A percentile compares a stretch with the other conserved stretches of the same genome.
Evolutionary conservation across 352 stramenopile species (phyloP).

Genomic region (Peronospora destructor): DNA sequence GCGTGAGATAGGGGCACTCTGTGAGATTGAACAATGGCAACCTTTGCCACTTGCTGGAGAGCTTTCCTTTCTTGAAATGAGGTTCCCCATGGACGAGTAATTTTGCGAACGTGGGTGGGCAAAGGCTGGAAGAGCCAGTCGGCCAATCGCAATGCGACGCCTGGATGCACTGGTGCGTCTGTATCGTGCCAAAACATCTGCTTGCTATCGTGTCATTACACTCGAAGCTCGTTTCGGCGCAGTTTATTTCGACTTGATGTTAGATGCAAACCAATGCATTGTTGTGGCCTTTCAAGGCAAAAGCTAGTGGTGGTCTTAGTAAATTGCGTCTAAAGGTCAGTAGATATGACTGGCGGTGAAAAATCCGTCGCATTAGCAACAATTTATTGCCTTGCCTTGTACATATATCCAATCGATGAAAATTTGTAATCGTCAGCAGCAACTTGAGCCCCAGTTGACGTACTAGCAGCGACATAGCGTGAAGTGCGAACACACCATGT

Average conservation of each 20-base stretch:
- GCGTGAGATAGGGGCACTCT: constrained; percentile 11
- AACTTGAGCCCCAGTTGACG: constrained; percentile 7
- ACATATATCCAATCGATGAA: constrained; percentile 26
- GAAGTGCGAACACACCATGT: constrained; percentile 1
- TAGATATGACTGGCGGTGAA: constrained; percentile 14
- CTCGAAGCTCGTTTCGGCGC: constrained; percentile 19
- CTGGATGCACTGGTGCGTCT: constrained; percentile 9
- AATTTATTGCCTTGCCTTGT: constrained; percentile 11
- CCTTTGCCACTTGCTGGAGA: constrained; percentile 12
- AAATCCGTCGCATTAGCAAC: constrained; percentile 17
- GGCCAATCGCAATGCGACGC: constrained; percentile 22
- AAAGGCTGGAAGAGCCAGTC: constrained; percentile 26
- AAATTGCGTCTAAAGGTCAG: constrained; percentile 3
- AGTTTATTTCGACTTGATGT: constrained; percentile 12
- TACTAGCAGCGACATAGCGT: constrained; percentile 7
- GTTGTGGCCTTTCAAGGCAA: neutral
- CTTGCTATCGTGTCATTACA: constrained; percentile 9
- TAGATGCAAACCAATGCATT: constrained; percentile 2
- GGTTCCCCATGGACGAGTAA: constrained; percentile 13
- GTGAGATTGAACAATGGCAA: neutral
- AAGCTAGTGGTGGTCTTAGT: neutral
- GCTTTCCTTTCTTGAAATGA: constrained; percentile 30
- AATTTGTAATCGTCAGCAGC: constrained; percentile 23
- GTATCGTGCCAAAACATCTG: constrained; percentile 21
- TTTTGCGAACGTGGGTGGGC: constrained; percentile 19